Base-by-base conservation (phyloP, 805 yeast genomes). In the Kuraishia hungarica region DNA sequence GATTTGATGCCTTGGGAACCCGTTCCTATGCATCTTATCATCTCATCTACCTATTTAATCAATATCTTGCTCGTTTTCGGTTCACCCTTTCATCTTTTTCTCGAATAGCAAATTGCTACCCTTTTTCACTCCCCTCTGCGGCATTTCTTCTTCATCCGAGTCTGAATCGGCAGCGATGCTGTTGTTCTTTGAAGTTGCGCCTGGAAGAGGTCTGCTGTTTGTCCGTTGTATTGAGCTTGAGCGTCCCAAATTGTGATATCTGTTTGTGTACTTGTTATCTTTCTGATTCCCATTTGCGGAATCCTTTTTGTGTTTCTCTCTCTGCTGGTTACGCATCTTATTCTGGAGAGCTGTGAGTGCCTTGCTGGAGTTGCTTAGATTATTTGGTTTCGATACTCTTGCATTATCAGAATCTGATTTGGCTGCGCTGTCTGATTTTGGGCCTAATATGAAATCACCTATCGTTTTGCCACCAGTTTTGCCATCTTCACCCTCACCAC, bases 381-480 rank as follows among this genome's bases (percentile, higher is more conserved):
- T 13, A 29, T 58, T 57, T 20, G 48, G 52, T 28, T 58, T 58
- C 24, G 28, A 28, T 20, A 54, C 49, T 39, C 39, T 52, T 10
- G 49, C 54, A 17, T 55, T 52, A 19, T 53, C 52, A 52, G 7
- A 2, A 52, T 29, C 28, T 28, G 8, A 19, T 35, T 20, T n/a
- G 46, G n/a, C 26, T 49, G 23, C 51, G 50, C 54, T 39, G 48
- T 53, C n/a, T 15, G 39, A 54, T 22, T 52, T 48, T 43, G 43
- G 26, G 7, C 60, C 57, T n/a, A 48, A 54, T 21, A 59, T 39
- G 24, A 59, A 59, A 39, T 59, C 61, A 2, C 59, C 61, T 6
- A 59, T 53, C 3, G 60, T 59, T 22, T 50, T 43, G 8, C 46
- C 51, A 13, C 52, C 56, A 13, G n/a, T 24, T 15, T 51, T 55